These are phyloP conservation scores for Tephrocybe rancida DNA, from an alignment of 768 basidiomycete species.

Conservation along the genomic window DNA sequence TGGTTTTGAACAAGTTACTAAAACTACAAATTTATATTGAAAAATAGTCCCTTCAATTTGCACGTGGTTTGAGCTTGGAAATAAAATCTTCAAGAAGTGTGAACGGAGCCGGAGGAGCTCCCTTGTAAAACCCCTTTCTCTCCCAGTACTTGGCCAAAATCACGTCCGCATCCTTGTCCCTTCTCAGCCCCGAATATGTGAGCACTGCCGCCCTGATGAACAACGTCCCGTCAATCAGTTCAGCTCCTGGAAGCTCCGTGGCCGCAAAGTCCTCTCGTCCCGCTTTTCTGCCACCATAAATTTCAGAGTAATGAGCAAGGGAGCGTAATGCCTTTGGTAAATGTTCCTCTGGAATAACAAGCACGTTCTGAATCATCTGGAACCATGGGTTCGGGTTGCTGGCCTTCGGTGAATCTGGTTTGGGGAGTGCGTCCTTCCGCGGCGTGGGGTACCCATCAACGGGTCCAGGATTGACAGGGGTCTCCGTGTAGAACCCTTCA, in stretches of 20 bases:
- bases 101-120: too few relatives aligned
- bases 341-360: constrained; percentile 62
- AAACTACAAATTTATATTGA: too few relatives aligned
- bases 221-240: constrained; percentile 54
- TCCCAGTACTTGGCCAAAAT: constrained; percentile 23
- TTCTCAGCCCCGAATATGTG: constrained; percentile 39
- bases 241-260: constrained; percentile 44
- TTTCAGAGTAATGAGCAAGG: constrained; percentile 32
- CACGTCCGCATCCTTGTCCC: constrained; percentile 26
- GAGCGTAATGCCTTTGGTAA: constrained; percentile 39
- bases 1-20: too few relatives aligned
- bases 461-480: constrained; percentile 21
- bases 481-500: constrained; percentile 44
- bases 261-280: constrained; percentile 21
- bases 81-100: too few relatives aligned
- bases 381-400: constrained; percentile 61
- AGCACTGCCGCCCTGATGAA: constrained; percentile 58
- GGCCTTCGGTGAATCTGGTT: constrained; percentile 33
- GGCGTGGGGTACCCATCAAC: constrained; percentile 24
- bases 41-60: too few relatives aligned
- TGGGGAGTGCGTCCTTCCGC: constrained; percentile 23
- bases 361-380: constrained; percentile 49
- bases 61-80: too few relatives aligned
- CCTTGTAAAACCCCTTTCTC: constrained; percentile 23
- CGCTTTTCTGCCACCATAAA: constrained; percentile 32